Evolutionary conservation across 108 stramenopile species (phyloP).

Genomic region (Skeletonema costatum): DNA sequence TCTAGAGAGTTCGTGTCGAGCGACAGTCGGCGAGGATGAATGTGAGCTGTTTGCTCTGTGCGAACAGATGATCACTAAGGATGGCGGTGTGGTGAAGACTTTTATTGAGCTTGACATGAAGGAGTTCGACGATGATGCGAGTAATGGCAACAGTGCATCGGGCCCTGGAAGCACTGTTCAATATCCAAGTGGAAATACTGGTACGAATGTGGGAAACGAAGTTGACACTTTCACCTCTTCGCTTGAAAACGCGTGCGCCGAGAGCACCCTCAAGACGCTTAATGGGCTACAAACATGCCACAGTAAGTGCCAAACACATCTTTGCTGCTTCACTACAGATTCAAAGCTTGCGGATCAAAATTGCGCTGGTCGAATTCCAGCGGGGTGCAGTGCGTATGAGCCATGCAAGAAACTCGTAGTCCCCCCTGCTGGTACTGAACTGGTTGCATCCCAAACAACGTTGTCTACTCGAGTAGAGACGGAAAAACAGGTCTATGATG

Average conservation of each 20-base stretch:
- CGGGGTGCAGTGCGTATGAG: conserved; percentile 13
- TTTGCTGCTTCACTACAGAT: conserved; percentile 26
- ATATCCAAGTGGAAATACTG: not conserved
- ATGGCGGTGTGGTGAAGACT: not conserved
- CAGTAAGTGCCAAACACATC: conserved; percentile 24
- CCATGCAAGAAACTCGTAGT: conserved; percentile 14
- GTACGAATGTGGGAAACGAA: not conserved
- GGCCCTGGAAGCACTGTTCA: not conserved
- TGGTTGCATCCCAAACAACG: not conserved
- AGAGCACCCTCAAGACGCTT: conserved; percentile 11
- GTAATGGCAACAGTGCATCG: not conserved
- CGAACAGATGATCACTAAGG: not conserved
- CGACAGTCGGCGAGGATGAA: not conserved
- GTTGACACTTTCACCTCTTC: not conserved
- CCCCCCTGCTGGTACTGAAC: conserved; percentile 5
- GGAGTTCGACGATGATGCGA: not conserved
- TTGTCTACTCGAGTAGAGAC: not conserved
- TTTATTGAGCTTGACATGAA: not conserved
- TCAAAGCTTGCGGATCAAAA: conserved; percentile 2
- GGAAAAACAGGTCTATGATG: conserved; percentile 1
- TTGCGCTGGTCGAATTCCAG: not conserved
- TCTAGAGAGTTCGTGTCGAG: not conserved
- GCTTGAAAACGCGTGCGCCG: not conserved
- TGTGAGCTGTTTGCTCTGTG: not conserved
- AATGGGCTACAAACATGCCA: conserved; percentile 12